Conservation (phyloP, 169 alveolate genomes). For the Babesia divergens region DNA sequence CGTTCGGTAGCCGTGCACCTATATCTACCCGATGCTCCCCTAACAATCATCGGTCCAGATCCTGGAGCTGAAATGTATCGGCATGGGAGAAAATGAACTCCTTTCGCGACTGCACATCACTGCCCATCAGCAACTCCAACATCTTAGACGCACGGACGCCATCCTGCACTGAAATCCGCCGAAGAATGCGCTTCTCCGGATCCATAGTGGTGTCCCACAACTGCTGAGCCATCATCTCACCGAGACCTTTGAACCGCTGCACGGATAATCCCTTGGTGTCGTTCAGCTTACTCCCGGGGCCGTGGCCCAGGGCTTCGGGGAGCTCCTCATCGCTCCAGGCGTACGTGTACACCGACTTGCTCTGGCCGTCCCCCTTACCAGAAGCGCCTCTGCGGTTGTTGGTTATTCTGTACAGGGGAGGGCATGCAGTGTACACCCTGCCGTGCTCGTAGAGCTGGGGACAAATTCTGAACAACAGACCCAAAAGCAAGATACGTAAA, state of each 20-base stretch:
- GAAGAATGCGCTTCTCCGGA: constrained; percentile 72
- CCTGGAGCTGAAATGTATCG: constrained; percentile 55
- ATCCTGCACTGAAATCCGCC: constrained; percentile 72
- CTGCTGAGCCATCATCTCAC: constrained; percentile 84
- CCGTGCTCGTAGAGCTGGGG: constrained; percentile 69
- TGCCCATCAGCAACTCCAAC: constrained; percentile 72
- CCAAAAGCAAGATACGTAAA: constrained; percentile 69
- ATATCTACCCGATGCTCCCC: too few species aligned
- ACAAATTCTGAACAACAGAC: constrained; percentile 73
- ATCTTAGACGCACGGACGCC: constrained; percentile 68
- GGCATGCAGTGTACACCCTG: constrained; percentile 77
- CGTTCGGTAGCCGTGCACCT: too few species aligned
- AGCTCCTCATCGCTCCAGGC: constrained; percentile 59
- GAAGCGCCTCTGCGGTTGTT: constrained; percentile 35
- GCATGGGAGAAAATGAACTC: constrained; percentile 70
- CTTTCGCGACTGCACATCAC: constrained; percentile 73
- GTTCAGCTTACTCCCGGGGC: not conserved
- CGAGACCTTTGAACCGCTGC: constrained; percentile 82
- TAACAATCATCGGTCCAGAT: constrained; percentile 33
- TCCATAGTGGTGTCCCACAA: constrained; percentile 83
- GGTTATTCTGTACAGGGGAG: constrained; percentile 76
- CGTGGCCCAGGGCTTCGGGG: constrained; percentile 44
- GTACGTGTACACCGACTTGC: constrained; percentile 55
- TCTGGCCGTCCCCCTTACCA: constrained; percentile 25
- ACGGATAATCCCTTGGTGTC: constrained; percentile 44